Evolutionary conservation across 192 early-diverging fungal genomes (phyloP).

Genomic region (Chytriomyces sp.): DNA sequence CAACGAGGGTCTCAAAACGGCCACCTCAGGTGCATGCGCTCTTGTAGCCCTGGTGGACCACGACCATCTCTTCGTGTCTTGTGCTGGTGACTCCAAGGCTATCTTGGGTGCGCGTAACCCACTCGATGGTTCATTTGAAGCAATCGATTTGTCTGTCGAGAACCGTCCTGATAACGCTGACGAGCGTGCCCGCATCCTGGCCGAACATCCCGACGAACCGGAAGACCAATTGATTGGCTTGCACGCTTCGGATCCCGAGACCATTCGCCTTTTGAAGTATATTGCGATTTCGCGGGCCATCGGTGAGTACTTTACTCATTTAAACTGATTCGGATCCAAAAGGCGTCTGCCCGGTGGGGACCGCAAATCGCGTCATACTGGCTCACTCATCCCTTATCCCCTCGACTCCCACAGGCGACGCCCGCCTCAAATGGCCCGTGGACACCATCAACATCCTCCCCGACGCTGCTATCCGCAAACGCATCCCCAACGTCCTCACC

Average conservation of each 20-base stretch:
- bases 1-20: slow-evolving; percentile 32
- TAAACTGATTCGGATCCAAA: background rate
- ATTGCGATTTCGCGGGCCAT: slow-evolving; percentile 54
- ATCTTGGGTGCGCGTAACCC: slow-evolving; percentile 43
- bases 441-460: background rate
- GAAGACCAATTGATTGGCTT: slow-evolving; percentile 19
- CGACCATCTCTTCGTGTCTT: slow-evolving; percentile 51
- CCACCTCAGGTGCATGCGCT: slow-evolving; percentile 50
- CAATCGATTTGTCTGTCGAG: slow-evolving; percentile 45
- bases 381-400: background rate
- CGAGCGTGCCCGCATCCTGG: slow-evolving; percentile 46
- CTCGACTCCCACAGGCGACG: slow-evolving; percentile 23
- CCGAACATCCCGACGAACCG: slow-evolving; percentile 52
- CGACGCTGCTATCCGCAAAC: background rate
- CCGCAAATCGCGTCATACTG: background rate
- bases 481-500: slow-evolving; percentile 31
- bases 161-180: slow-evolving; percentile 42
- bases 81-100: slow-evolving; percentile 50
- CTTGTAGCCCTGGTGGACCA: slow-evolving; percentile 50
- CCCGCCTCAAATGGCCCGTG: slow-evolving; percentile 48
- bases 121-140: slow-evolving; percentile 41
- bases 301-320: slow-evolving; percentile 34
- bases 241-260: background rate
- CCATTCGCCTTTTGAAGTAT: slow-evolving; percentile 47
- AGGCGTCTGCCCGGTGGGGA: background rate